These are phyloP conservation scores for Aspergillus haitiensis DNA, from an alignment of 495 filamentous ascomycete genomes.

Conservation along the genomic window DNA sequence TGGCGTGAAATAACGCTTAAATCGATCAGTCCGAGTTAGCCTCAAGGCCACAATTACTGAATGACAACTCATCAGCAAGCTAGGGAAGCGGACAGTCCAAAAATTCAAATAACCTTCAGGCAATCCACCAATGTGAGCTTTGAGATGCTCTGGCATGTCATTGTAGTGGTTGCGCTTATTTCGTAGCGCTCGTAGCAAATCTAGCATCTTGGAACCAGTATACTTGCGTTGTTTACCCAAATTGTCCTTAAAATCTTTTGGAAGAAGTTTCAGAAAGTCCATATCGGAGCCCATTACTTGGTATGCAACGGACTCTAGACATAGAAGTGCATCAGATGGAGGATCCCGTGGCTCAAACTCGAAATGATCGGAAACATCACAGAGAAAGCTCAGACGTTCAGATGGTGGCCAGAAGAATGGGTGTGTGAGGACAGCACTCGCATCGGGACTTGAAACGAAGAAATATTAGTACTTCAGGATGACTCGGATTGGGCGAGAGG, in stretches of 20 bases:
- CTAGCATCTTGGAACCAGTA: constrained; percentile 75
- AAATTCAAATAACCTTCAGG: constrained; percentile 85
- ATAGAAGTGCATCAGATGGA: constrained; percentile 62
- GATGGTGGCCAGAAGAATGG: constrained; percentile 95
- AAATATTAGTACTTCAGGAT: constrained; percentile 18
- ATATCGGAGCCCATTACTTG: constrained; percentile 56
- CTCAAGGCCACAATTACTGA: constrained; percentile 64
- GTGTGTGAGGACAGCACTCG: constrained; percentile 77
- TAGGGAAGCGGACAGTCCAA: constrained; percentile 81
- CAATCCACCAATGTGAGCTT: constrained; percentile 72
- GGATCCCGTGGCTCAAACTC: constrained; percentile 85
- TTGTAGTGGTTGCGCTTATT: constrained; percentile 97
- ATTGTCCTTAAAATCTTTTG: constrained; percentile 77
- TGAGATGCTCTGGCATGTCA: constrained; percentile 78
- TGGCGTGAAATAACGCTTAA: constrained; percentile 67
- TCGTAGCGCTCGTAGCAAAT: constrained; percentile 84
- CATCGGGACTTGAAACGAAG: constrained; percentile 53
- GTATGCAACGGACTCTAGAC: constrained; percentile 58
- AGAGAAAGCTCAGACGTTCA: constrained; percentile 85
- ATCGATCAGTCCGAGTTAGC: constrained; percentile 67
- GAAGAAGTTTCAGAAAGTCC: constrained; percentile 78
- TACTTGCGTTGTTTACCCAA: constrained; percentile 96
- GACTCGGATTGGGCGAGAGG: constrained; percentile 5
- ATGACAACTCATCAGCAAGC: constrained; percentile 78
- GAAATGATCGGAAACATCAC: constrained; percentile 91